phyloP scores from a whole-genome alignment of 129 eudicot genomes.

The Mikania micrantha region DNA sequence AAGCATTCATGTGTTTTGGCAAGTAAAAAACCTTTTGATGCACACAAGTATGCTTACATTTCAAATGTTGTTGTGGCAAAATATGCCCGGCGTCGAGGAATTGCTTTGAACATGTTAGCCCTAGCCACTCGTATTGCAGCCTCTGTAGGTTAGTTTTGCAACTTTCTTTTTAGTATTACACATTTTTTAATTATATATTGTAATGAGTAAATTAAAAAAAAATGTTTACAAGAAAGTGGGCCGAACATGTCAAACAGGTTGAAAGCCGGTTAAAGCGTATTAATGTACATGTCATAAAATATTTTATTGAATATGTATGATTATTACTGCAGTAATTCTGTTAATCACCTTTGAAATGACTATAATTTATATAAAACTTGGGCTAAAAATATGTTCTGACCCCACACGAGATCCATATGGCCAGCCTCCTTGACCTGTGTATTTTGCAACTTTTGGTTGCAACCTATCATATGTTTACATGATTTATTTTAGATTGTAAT shows the following conservation, averaged over 20 bases:
- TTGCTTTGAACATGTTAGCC: slow-evolving; percentile 71
- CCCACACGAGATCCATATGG: not conserved
- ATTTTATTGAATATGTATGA: not conserved
- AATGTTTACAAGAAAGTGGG: not conserved
- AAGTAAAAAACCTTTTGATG: slow-evolving; percentile 50
- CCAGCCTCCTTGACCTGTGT: not conserved
- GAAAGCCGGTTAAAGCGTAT: not conserved
- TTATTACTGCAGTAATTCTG: not conserved
- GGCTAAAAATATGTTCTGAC: not conserved
- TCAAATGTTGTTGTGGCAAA: slow-evolving; percentile 83
- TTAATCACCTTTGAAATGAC: not conserved
- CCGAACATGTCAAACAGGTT: not conserved
- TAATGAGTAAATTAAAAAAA: not conserved
- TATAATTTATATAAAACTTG: not conserved
- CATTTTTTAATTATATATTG: not conserved
- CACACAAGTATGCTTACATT: slow-evolving; percentile 71
- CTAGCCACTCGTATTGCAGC: slow-evolving; percentile 60
- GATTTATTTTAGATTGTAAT: not conserved
- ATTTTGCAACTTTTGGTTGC: not conserved
- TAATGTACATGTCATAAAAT: not conserved
- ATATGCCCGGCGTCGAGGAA: slow-evolving; percentile 73
- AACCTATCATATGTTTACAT: not conserved
- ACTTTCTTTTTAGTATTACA: not conserved
- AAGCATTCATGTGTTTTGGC: slow-evolving; percentile 55
- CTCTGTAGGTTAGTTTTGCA: slow-evolving; percentile 37